Base-by-base conservation (phyloP, 2,329 filamentous ascomycete genomes). In the Pochonia chlamydosporia region DNA sequence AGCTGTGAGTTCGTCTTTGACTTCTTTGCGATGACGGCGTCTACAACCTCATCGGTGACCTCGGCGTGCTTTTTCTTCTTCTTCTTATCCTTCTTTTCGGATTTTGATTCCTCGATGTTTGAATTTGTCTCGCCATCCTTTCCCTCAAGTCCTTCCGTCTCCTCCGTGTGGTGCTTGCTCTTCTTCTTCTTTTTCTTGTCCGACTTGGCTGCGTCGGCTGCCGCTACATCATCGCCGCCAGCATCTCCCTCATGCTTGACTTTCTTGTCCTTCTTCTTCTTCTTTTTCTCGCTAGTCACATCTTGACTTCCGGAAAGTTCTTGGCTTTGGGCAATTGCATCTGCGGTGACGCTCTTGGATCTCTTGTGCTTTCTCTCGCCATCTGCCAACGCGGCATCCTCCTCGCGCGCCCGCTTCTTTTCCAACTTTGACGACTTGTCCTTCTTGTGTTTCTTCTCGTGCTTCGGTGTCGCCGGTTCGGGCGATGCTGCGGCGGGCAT, bases 281-380 rank as follows among this genome's bases (percentile, higher is more conserved):
- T 23, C 45, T 24, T 40, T 10, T 43, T 43, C 57, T 67, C 66
- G 50, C 59, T 59, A 52, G 64, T 67, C 47, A 52, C 45, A 16
- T 64, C 58, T 50, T 66, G 60, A 49, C 66, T 66, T 39, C 57
- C 59, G 33, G 57, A 52, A 45, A 53, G 50, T 37, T 56, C 48
- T 45, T 54, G 45, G 49, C 55, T 49, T 43, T 52, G 44, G n/a
- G 44, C 43, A 21, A 23, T 26, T 6, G 48, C 59, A 30, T 62
- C 59, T 40, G 51, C 59, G 42, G 58, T 68, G 59, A 68, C 68
- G 67, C 65, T 73, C 60, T 74, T 76, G 5, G 73, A 72, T 50
- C 72, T 74, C 55, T 78, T 76, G 56, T 73, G 66, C 59, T 72
- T 74, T 56, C 70, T 69, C 50, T 75, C 71, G 30, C 61, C 58